Conservation (phyloP, 805 yeast species). For the Brettanomyces sp. region DNA sequence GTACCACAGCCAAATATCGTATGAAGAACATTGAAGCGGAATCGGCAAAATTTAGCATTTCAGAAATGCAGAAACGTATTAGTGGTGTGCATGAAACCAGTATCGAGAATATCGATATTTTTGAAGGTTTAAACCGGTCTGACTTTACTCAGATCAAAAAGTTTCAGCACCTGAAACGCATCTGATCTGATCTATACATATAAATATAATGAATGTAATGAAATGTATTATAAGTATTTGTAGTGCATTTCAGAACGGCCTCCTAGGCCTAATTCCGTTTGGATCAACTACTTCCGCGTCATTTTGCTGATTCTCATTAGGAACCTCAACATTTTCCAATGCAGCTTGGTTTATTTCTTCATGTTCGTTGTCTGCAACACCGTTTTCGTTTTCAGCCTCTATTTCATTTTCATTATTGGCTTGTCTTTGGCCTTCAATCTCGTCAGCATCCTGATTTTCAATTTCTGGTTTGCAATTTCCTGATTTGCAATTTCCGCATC, state of each 20-base stretch:
- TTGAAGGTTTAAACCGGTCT: conserved; percentile 11
- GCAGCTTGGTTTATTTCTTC: neutral
- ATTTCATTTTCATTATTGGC: neutral
- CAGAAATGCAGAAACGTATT: neutral
- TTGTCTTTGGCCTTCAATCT: neutral
- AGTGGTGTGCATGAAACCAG: neutral
- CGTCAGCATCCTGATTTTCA: neutral
- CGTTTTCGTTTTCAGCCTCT: neutral
- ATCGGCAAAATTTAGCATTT: neutral
- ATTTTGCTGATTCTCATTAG: neutral
- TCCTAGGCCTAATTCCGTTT: neutral
- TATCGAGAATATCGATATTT: conserved; percentile 8
- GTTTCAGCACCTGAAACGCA: conserved; percentile 4
- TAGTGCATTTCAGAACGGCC: neutral
- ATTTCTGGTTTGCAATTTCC: neutral
- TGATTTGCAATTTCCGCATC: neutral
- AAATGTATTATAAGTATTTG: neutral
- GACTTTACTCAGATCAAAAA: conserved; percentile 12
- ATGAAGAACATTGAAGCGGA: neutral
- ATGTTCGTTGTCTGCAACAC: neutral
- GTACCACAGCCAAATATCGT: neutral
- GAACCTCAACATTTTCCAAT: neutral
- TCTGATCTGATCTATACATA: neutral
- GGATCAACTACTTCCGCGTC: neutral
- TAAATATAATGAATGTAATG: neutral